Evolutionary conservation across 768 basidiomycete genomes (phyloP).

Genomic region (Suillus occidentalis): DNA sequence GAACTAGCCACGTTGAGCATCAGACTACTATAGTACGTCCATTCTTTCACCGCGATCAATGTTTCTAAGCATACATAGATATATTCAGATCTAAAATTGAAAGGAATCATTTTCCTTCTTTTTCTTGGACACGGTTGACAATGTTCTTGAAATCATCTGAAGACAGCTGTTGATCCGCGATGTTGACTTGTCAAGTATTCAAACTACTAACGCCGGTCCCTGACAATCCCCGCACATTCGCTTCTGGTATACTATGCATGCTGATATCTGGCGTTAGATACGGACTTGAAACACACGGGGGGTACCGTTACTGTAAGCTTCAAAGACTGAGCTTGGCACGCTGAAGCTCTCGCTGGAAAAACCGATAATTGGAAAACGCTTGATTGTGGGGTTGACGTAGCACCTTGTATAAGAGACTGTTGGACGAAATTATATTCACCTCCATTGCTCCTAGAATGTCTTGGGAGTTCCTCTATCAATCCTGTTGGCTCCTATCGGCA

Average conservation of each 20-base stretch:
- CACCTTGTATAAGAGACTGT: neutral
- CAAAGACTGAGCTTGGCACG: neutral
- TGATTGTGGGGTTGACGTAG: neutral
- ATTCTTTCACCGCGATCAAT: neutral
- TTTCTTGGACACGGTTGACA: neutral
- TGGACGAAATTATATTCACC: neutral
- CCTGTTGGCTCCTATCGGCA: conserved; percentile 28
- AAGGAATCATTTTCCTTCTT: neutral
- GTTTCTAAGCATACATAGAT: neutral
- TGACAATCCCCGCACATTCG: neutral
- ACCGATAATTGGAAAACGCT: neutral
- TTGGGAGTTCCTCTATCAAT: neutral
- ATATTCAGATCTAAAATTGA: neutral
- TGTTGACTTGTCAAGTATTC: neutral
- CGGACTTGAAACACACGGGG: neutral
- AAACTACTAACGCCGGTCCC: neutral
- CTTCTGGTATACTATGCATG: neutral
- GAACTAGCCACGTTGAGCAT: neutral
- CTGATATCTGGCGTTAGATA: neutral
- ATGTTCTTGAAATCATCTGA: neutral
- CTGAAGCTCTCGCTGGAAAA: neutral
- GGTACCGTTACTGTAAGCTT: neutral
- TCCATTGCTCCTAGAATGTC: neutral
- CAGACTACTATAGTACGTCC: neutral
- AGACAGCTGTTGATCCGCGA: neutral